Conservation (phyloP, 768 basidiomycete genomes). For the Melanogaster broomeanus region DNA sequence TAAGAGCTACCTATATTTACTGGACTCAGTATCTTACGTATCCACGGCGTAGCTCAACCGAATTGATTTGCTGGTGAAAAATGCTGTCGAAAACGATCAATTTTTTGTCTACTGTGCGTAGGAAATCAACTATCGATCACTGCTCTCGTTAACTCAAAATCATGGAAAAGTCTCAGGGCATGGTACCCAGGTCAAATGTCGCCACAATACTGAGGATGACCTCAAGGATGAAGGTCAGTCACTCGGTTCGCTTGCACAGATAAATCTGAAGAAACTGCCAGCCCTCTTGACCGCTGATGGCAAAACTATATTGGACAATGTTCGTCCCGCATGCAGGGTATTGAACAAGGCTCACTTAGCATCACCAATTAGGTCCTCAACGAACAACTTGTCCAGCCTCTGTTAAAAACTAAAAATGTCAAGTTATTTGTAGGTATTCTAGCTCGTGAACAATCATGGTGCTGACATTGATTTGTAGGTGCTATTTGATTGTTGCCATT, state of each 20-base stretch:
- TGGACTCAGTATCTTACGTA: not conserved
- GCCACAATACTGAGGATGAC: conserved; percentile 44
- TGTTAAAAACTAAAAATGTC: not conserved
- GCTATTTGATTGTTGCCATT: conserved; percentile 4
- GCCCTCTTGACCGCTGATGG: not conserved
- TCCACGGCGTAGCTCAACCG: not conserved
- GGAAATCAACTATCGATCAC: not conserved
- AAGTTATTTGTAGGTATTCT: not conserved
- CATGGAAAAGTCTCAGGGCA: not conserved
- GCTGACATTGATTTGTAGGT: not conserved
- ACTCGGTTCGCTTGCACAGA: not conserved
- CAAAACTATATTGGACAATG: not conserved
- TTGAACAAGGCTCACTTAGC: not conserved
- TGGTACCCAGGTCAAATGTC: not conserved
- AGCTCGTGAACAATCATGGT: too few relatives aligned
- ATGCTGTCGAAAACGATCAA: not conserved
- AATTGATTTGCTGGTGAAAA: conserved; percentile 1
- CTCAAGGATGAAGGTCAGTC: conserved; percentile 46
- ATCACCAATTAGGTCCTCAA: not conserved
- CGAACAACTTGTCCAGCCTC: not conserved
- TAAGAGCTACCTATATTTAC: not conserved
- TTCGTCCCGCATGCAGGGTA: not conserved
- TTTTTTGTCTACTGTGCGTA: conserved; percentile 11
- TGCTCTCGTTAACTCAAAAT: not conserved
- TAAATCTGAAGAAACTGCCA: not conserved